phyloP scores from a whole-genome alignment of 2,329 filamentous ascomycete genomes.

The Phyllosticta ampelicida region DNA sequence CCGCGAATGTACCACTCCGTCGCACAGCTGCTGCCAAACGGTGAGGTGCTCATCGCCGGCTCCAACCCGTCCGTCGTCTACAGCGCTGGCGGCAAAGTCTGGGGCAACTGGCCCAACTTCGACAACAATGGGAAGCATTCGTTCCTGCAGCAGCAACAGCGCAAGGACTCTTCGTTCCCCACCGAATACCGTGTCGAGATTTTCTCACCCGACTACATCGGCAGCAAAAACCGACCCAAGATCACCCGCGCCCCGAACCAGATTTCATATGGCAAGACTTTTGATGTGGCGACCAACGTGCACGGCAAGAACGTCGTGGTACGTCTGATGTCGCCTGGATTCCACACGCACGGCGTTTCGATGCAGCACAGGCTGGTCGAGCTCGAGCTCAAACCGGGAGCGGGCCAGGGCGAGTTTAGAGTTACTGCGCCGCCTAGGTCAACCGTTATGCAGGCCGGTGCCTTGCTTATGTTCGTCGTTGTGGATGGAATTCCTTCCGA shows the following conservation, averaged over 20 bases:
- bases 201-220: slow-evolving; percentile 44
- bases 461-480: slow-evolving; percentile 44
- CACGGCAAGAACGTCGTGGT: slow-evolving; percentile 31
- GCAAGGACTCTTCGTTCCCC: slow-evolving; percentile 21
- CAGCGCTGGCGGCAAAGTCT: slow-evolving; percentile 23
- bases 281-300: slow-evolving; percentile 31
- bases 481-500: slow-evolving; percentile 37
- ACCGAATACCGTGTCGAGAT: slow-evolving; percentile 47
- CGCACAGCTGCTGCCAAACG: slow-evolving; percentile 41
- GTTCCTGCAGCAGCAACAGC: slow-evolving; percentile 8
- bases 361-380: slow-evolving; percentile 45
- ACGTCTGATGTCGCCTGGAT: slow-evolving; percentile 41
- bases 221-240: slow-evolving; percentile 35
- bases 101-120: slow-evolving; percentile 5
- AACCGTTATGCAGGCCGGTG: slow-evolving; percentile 42
- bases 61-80: slow-evolving; percentile 39
- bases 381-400: slow-evolving; percentile 24
- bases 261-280: slow-evolving; percentile 28
- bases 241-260: slow-evolving; percentile 28
- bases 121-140: slow-evolving; percentile 3
- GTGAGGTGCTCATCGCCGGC: slow-evolving; percentile 44
- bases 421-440: slow-evolving; percentile 34
- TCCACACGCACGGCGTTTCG: slow-evolving; percentile 44
- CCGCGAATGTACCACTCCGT: slow-evolving; percentile 43
- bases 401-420: background rate